Base-by-base conservation (phyloP, 2,329 filamentous ascomycete genomes). In the Fusarium succisae region DNA sequence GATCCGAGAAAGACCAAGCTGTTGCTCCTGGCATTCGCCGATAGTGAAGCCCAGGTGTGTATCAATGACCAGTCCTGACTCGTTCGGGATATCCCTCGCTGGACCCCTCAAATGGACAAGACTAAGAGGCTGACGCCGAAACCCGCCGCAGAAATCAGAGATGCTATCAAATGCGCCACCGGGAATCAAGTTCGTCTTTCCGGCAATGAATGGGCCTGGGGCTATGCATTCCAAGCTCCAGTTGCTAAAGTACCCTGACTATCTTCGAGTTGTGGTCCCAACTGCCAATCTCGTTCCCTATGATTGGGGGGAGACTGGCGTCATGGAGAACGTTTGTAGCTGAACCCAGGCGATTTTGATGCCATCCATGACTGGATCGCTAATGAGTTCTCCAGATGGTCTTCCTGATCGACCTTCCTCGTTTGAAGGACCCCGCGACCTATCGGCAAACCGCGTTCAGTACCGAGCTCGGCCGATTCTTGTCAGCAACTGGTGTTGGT, bases 181-280 rank as follows among this genome's bases (percentile, higher is more conserved):
- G n/a, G 84, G 82, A 43, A 86, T 97, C 63, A 89, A 89, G 26
- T 91, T 91, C 63, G 95, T 94, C 80, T 98, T 98, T 79, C 96
- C 96, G 22, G 88, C 89, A 5, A 96, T 98, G 93, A 86, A 90
- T 45, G 89, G 90, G 4, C 86, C 89, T 11, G 92, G 91, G 30
- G 91, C 88, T 77, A 98, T 98, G 95, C 96, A 98, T 82, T 97
- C 94, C 56, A 98, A 99, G 80, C 86, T 98, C 48, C 95, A 97
- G 88, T 83, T 98, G 3, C 87, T 98, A n/a, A 96, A 95, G 77
- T 94, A 94, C 76, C 84, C 88, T 0, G 83, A 84, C 3, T 91
- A 95, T 80, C 82, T 98, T 22, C 90, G 96, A 12, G 87, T 99
- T 50, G 96, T 93, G 3, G 86, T 98, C 5, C 95, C 96, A 0